Evolutionary conservation across 441 rosid species (phyloP), one percentile per base, ranked within the genome.

Genomic region (Euphorbia celastroides): DNA sequence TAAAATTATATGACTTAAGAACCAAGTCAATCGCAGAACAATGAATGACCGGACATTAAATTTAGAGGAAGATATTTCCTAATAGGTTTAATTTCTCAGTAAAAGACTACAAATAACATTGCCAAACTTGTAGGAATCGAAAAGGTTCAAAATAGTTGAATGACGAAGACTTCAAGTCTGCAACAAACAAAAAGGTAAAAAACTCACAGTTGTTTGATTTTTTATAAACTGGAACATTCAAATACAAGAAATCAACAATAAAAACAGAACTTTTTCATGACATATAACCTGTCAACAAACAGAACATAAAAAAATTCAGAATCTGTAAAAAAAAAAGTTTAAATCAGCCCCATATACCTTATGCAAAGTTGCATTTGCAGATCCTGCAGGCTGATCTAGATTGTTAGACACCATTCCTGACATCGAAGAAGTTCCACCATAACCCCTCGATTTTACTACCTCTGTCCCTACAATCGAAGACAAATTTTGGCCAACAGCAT

Each of bases 311-410:
- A n/a, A n/a, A n/a, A n/a, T n/a, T n/a, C n/a, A n/a, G n/a, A 48
- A 19, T 28, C 32, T 25, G 23, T 17, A 36, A 72, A 46, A 50
- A 44, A 25, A n/a, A n/a, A 27, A 56, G 48, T 25, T 28, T 25
- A 3, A 31, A 11, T 5, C 44, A 65, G n/a, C 5, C 58, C 61
- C 60, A 66, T 55, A 28, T 83, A 92, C 98, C 99, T 87, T 89
- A 50, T 86, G 78, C 67, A 74, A 67, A 59, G 83, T 26, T 56
- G 91, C 68, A 66, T 72, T 80, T 54, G 71, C 75, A 51, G 88
- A 81, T 63, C 75, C 81, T 60, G 75, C 55, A 8, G 81, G 77
- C 60, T 72, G 83, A 69, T 77, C 80, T 60, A 63, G 68, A 71
- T 65, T 75, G 44, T 62, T 83, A 5, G 80, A 68, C 42, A 69